A percentile compares a stretch with the other conserved stretches of the same genome.
Evolutionary conservation across 23 red algal species (phyloP).

Genomic region (Gracilariopsis chorda): DNA sequence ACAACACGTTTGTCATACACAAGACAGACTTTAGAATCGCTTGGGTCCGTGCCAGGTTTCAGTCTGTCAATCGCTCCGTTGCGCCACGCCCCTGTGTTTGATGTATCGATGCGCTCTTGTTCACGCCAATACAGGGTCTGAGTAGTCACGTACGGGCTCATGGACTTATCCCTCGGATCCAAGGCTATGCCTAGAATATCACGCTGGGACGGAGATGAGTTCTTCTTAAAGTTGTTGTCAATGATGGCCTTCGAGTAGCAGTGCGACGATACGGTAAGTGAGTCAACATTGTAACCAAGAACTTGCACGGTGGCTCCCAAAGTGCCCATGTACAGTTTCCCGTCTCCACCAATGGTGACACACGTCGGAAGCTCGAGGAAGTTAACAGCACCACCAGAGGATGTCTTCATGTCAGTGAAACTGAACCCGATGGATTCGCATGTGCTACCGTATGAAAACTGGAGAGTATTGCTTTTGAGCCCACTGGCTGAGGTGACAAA

Average conservation of each 20-base stretch:
- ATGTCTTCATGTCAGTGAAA: slow-evolving; percentile 5
- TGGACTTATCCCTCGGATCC: slow-evolving; percentile 28
- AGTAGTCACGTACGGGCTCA: slow-evolving; percentile 50
- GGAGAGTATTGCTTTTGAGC: slow-evolving; percentile 4
- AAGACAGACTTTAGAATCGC: slow-evolving; percentile 17
- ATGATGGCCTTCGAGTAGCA: slow-evolving; percentile 30
- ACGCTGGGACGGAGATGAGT: neutral
- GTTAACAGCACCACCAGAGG: slow-evolving; percentile 3
- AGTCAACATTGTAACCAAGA: slow-evolving; percentile 14
- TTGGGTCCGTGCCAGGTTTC: slow-evolving; percentile 11
- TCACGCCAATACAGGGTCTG: slow-evolving; percentile 41
- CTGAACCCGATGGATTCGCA: slow-evolving; percentile 31
- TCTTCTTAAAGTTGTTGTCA: neutral
- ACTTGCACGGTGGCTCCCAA: slow-evolving; percentile 29
- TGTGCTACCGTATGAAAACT: slow-evolving; percentile 6
- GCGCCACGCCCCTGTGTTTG: slow-evolving; percentile 27
- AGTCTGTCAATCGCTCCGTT: slow-evolving; percentile 61
- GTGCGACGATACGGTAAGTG: neutral
- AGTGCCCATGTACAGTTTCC: slow-evolving; percentile 59
- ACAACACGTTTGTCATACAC: slow-evolving; percentile 64
- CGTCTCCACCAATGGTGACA: slow-evolving; percentile 13
- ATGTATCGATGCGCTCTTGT: neutral
- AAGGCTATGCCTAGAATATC: slow-evolving; percentile 63
- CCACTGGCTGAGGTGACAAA: neutral
- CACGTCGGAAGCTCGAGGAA: slow-evolving; percentile 28